phyloP scores from a whole-genome alignment of 345 rosid species.

The Syzygium oleosum region DNA sequence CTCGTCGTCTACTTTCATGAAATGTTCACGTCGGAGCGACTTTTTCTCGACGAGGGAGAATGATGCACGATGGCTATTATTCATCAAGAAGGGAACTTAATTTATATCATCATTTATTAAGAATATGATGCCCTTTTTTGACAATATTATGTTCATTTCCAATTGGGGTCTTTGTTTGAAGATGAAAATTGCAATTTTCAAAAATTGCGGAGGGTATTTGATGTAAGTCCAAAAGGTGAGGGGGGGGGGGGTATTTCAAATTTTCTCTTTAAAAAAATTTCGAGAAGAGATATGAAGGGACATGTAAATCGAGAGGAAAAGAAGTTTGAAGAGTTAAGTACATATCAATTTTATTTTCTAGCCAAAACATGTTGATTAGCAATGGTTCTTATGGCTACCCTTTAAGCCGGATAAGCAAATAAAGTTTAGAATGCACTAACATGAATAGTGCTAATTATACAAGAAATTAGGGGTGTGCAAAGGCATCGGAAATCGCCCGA shows the following conservation, averaged over 20 bases:
- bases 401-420: background rate
- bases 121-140: background rate
- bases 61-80: background rate
- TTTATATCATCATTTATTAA: background rate
- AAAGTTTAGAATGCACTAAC: background rate
- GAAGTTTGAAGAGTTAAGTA: background rate
- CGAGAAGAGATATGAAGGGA: background rate
- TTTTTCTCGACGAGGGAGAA: background rate
- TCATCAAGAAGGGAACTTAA: background rate
- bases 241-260: background rate
- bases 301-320: background rate
- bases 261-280: background rate
- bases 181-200: background rate
- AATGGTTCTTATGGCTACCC: background rate
- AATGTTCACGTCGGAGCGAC: background rate
- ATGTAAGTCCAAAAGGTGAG: background rate
- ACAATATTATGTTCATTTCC: background rate
- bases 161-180: background rate
- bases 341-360: background rate
- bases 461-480: background rate
- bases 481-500: no score
- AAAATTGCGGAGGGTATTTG: background rate
- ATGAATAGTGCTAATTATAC: background rate
- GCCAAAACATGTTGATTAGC: background rate
- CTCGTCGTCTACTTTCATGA: background rate